Evolutionary conservation across 306 rosid species (phyloP), one percentile per base, ranked within the genome.

Genomic region (Cucumis hystrix): DNA sequence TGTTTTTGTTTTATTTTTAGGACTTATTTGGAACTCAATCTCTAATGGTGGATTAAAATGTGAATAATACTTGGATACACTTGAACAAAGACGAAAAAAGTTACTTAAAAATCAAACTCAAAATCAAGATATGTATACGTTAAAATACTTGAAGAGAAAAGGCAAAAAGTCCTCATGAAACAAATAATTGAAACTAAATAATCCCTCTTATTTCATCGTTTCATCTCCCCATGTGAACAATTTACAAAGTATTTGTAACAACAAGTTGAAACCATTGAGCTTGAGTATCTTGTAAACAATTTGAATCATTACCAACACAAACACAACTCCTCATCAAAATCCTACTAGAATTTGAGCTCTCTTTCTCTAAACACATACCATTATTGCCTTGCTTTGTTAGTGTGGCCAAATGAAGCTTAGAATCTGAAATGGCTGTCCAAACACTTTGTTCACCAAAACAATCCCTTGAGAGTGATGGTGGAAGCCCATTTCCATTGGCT

Each of bases 331-430:
- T 60, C 57, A 86, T 77, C 49, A 84, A 74, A 79, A 88, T 43
- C n/a, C 23, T 63, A 5, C 85, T 74, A 17, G 89, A 84, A 2
- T 80, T 65, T 2, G 80, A 59, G 59, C 82, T 72, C 25, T 72
- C 82, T 76, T 49, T 84, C 5, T 86, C 69, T 57, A 88, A 76
- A 80, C 89, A 87, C 75, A 70, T 23, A 58, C 68, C n/a, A 23
- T 17, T 40, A 2, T 71, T 20, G 16, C 85, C 81, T 0, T 62
- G 41, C 57, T 58, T 70, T 9, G 76, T 69, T 3, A 14, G 3
- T 64, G 87, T 67, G 40, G 88, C 85, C n/a, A 84, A 70, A 69
- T 83, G 89, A 83, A 88, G 89, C 77, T 77, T 75, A 68, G 83
- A 17, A 63, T 15, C 17, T 40, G 85, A 82, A 65, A 81, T 80